Evolutionary conservation across 2,329 filamentous ascomycete species (phyloP).

Genomic region (Sporothrix humicola): DNA sequence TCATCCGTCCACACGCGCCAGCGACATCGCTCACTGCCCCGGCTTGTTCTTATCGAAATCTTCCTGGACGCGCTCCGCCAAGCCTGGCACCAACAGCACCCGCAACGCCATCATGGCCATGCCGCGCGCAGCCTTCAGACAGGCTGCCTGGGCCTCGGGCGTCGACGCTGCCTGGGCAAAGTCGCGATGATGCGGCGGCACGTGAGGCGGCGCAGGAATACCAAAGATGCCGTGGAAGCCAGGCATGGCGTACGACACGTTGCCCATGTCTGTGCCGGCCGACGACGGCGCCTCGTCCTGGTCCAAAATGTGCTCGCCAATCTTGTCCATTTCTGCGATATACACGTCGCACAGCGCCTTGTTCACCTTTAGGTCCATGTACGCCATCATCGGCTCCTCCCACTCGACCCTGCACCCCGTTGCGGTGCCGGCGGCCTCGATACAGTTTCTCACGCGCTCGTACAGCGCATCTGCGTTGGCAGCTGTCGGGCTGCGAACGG

Average conservation of each 20-base stretch:
- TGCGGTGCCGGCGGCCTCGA: slow-evolving; percentile 46
- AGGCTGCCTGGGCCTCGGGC: slow-evolving; percentile 43
- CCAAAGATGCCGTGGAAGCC: slow-evolving; percentile 53
- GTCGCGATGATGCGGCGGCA: slow-evolving; percentile 49
- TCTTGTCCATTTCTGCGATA: slow-evolving; percentile 42
- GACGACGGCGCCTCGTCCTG: slow-evolving; percentile 42
- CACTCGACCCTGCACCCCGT: slow-evolving; percentile 44
- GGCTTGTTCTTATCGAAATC: neutral
- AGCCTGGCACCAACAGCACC: neutral
- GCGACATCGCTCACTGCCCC: neutral
- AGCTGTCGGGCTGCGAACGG: slow-evolving; percentile 50
- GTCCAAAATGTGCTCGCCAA: slow-evolving; percentile 40
- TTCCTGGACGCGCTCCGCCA: neutral
- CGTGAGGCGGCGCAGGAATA: slow-evolving; percentile 46
- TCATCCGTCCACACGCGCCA: neutral
- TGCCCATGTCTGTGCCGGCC: slow-evolving; percentile 49
- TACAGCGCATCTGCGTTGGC: slow-evolving; percentile 44
- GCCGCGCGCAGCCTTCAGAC: slow-evolving; percentile 44
- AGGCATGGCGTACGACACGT: slow-evolving; percentile 52
- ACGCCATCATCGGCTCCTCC: slow-evolving; percentile 43
- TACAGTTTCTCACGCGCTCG: slow-evolving; percentile 44
- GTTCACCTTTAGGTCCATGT: slow-evolving; percentile 45
- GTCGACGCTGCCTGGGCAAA: slow-evolving; percentile 49
- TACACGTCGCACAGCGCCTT: slow-evolving; percentile 40
- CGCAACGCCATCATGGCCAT: slow-evolving; percentile 44